Evolutionary conservation across 2,329 filamentous ascomycete genomes (phyloP).

Genomic region (Fusarium sp.): DNA sequence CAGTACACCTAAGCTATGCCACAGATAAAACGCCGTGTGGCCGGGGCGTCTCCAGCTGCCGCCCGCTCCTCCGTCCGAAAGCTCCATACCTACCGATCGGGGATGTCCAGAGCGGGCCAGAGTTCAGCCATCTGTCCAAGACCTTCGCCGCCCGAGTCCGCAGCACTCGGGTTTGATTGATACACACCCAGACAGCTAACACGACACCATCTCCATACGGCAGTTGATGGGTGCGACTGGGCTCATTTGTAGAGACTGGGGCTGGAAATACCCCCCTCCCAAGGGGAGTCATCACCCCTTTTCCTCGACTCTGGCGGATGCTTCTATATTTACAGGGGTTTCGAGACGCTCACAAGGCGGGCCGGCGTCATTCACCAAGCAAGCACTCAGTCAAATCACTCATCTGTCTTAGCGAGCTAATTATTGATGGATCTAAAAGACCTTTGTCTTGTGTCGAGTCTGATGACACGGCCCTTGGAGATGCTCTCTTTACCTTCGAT

Average conservation of each 20-base stretch:
- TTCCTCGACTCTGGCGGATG: slow-evolving; percentile 6
- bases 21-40: slow-evolving; percentile 39
- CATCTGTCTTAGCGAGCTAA: slow-evolving; percentile 21
- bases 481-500: slow-evolving; percentile 18
- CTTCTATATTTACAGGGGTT: slow-evolving; percentile 25
- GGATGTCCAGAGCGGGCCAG: slow-evolving; percentile 43
- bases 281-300: slow-evolving; percentile 2
- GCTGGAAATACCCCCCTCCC: slow-evolving; percentile 33
- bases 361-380: slow-evolving; percentile 40
- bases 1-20: slow-evolving; percentile 33
- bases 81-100: slow-evolving; percentile 48
- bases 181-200: slow-evolving; percentile 26
- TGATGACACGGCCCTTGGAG: slow-evolving; percentile 25
- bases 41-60: slow-evolving; percentile 39
- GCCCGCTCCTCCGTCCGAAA: slow-evolving; percentile 46
- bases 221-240: slow-evolving; percentile 19
- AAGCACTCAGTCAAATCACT: slow-evolving; percentile 28
- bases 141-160: slow-evolving; percentile 39
- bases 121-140: slow-evolving; percentile 44
- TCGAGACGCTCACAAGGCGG: slow-evolving; percentile 35
- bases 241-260: not conserved
- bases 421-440: slow-evolving; percentile 29
- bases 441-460: slow-evolving; percentile 24
- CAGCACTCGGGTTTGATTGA: slow-evolving; percentile 15
- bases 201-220: slow-evolving; percentile 15